Conservation (phyloP, 306 rosid species). For the Sophora flavescens region DNA sequence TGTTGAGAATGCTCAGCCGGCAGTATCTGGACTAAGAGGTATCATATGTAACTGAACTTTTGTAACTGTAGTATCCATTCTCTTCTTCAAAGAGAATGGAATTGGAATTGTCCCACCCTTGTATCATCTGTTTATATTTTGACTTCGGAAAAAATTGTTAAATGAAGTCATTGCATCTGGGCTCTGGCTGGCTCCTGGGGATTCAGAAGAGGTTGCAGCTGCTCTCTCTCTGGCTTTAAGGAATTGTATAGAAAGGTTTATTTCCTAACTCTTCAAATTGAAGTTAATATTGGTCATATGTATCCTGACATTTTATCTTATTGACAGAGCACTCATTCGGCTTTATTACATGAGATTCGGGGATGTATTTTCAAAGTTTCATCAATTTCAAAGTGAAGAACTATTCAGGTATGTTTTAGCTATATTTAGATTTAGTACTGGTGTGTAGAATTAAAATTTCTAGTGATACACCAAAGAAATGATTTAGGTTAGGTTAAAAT, state of each 20-base stretch:
- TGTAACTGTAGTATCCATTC: constrained; percentile 27
- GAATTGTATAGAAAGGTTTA: constrained; percentile 84
- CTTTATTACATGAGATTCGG: constrained; percentile 91
- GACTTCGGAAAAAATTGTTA: constrained; percentile 40
- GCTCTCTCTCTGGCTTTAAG: constrained; percentile 97
- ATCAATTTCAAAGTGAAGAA: constrained; percentile 79
- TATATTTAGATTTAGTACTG: constrained; percentile 36
- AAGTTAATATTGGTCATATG: constrained; percentile 42
- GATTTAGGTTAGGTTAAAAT: neutral
- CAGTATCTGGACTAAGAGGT: constrained; percentile 88
- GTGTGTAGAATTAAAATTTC: constrained; percentile 5
- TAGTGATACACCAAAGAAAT: constrained; percentile 31
- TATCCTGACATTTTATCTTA: constrained; percentile 46
- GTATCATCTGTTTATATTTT: constrained; percentile 38
- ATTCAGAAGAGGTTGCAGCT: constrained; percentile 93
- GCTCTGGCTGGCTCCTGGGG: constrained; percentile 96
- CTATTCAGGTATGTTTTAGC: constrained; percentile 66
- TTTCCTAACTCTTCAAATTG: constrained; percentile 30
- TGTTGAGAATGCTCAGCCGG: constrained; percentile 79
- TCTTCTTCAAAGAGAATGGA: constrained; percentile 34
- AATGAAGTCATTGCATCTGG: constrained; percentile 88
- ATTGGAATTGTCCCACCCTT: constrained; percentile 7
- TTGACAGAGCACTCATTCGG: constrained; percentile 76
- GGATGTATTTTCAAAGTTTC: constrained; percentile 88
- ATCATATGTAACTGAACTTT: constrained; percentile 41